Conservation (phyloP, 176 grass and related monocot species). For the Calamus simplicifolius region DNA sequence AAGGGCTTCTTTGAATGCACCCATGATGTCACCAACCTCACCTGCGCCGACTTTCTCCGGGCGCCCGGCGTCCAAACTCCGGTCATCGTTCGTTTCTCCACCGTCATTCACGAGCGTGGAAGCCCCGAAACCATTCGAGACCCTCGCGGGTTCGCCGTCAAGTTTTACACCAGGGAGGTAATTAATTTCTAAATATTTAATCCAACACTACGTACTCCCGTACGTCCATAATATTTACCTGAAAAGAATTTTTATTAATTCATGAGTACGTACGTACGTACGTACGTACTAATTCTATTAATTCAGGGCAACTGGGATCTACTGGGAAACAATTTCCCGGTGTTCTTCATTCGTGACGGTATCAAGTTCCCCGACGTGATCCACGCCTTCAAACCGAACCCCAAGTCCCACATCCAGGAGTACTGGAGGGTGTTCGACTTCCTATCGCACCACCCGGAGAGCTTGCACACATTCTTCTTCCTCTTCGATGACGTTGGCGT, state of each 20-base stretch:
- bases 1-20: constrained; percentile 94
- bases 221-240: no score
- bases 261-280: no score
- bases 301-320: constrained; percentile 88
- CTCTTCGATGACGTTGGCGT: constrained; percentile 90
- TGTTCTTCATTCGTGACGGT: constrained; percentile 92
- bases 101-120: constrained; percentile 86
- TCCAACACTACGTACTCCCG: no score
- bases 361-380: constrained; percentile 93
- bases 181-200: neutral
- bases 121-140: constrained; percentile 80
- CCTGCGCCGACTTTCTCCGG: constrained; percentile 86
- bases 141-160: constrained; percentile 87
- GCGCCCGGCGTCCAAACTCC: constrained; percentile 40
- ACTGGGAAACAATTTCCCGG: constrained; percentile 84
- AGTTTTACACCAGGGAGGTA: constrained; percentile 84
- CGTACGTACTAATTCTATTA: no score
- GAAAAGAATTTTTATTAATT: no score
- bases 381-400: constrained; percentile 92
- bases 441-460: constrained; percentile 67
- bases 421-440: constrained; percentile 88
- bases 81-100: constrained; percentile 80
- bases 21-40: constrained; percentile 48
- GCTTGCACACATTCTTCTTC: constrained; percentile 95
- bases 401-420: constrained; percentile 64